A percentile compares a stretch with the other conserved stretches of the same genome.
Evolutionary conservation across 2,329 filamentous ascomycete genomes (phyloP).

Genomic region (Lasiodiplodia sp.): DNA sequence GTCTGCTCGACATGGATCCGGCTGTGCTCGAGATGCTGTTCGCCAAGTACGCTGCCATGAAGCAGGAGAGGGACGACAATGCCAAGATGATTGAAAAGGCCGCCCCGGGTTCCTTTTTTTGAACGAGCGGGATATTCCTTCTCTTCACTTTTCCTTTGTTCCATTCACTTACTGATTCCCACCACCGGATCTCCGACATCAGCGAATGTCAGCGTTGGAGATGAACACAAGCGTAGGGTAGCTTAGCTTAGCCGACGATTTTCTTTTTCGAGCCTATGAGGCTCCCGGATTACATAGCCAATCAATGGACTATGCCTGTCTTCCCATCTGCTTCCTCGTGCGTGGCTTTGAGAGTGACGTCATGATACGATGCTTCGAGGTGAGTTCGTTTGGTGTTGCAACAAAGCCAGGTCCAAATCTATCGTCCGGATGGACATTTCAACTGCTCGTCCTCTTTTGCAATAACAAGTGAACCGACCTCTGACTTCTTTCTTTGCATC

Average conservation of each 20-base stretch:
- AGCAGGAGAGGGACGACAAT: too few species aligned
- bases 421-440: too few species aligned
- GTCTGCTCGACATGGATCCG: slow-evolving; percentile 1
- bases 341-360: not conserved
- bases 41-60: not conserved
- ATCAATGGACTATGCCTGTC: not conserved
- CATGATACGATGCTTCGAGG: too few species aligned
- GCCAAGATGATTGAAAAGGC: too few species aligned
- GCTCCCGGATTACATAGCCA: not conserved
- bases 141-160: not conserved
- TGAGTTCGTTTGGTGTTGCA: too few species aligned
- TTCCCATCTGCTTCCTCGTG: not conserved
- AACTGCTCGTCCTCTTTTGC: too few species aligned
- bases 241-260: not conserved
- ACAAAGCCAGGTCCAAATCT: too few species aligned
- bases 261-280: not conserved
- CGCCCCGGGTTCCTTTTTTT: not conserved
- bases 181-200: not conserved
- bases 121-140: not conserved
- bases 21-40: not conserved
- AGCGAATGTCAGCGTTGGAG: not conserved
- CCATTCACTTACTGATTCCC: not conserved
- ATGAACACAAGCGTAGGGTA: not conserved
- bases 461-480: too few species aligned
- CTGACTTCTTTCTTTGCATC: too few species aligned